Percentiles rank a stretch among this genome's conserved stretches.
Evolutionary conservation across 2,329 filamentous ascomycete species (phyloP).

Genomic region (Cladophialophora chaetospira): DNA sequence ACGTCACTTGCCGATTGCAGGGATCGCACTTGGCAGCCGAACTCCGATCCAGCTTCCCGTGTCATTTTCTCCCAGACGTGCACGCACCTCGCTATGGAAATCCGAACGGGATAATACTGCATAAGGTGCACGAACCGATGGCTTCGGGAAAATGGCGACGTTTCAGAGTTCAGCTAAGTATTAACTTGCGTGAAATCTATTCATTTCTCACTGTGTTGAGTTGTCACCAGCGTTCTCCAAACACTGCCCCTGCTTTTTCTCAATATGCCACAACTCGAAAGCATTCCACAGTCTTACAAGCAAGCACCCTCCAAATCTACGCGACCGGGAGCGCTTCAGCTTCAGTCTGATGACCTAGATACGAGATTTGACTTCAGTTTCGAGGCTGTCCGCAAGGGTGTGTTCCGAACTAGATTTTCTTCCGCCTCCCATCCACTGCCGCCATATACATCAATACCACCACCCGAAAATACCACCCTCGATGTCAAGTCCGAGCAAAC

Average conservation of each 20-base stretch:
- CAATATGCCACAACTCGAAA: slow-evolving; percentile 55
- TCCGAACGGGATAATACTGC: too few species aligned
- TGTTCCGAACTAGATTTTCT: slow-evolving; percentile 70
- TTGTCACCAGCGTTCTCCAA: neutral
- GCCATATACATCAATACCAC: slow-evolving; percentile 62
- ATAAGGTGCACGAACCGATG: too few species aligned
- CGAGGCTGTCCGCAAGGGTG: slow-evolving; percentile 61
- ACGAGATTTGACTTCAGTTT: slow-evolving; percentile 61
- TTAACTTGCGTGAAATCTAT: too few species aligned
- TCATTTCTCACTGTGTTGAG: neutral
- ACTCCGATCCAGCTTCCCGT: too few species aligned
- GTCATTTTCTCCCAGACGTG: neutral
- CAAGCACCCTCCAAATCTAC: neutral
- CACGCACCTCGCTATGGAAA: neutral
- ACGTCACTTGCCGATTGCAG: neutral
- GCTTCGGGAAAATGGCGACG: too few species aligned
- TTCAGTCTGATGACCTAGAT: slow-evolving; percentile 47
- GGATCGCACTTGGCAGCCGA: slow-evolving; percentile 39
- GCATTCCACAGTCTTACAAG: slow-evolving; percentile 40
- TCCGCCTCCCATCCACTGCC: slow-evolving; percentile 64
- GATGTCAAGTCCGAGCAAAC: slow-evolving; percentile 35
- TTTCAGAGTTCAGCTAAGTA: neutral
- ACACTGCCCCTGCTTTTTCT: neutral
- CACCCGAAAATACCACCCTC: slow-evolving; percentile 41
- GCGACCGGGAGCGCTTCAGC: slow-evolving; percentile 36